These are phyloP conservation scores for Arachis stenosperma DNA, from an alignment of 306 rosid genomes.

Conservation along the genomic window DNA sequence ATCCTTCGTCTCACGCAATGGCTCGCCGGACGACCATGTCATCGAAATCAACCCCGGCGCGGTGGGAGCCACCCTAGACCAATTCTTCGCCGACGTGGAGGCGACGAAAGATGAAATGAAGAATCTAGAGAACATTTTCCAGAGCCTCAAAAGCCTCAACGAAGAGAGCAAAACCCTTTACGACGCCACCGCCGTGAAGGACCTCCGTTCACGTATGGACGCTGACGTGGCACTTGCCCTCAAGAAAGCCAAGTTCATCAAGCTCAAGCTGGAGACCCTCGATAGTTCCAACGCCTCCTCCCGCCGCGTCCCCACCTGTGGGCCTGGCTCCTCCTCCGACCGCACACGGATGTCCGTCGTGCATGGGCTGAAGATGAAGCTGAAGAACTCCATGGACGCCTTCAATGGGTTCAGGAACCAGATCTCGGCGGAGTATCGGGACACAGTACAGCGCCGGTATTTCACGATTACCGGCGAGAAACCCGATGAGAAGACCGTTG, in stretches of 20 bases:
- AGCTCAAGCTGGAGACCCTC: too few species aligned
- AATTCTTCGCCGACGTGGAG: conserved; percentile 68
- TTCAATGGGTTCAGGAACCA: conserved; percentile 57
- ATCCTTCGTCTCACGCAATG: conserved; percentile 54
- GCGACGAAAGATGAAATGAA: conserved; percentile 67
- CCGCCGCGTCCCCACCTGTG: conserved; percentile 64
- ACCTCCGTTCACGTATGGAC: conserved; percentile 81
- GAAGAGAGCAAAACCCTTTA: conserved; percentile 76
- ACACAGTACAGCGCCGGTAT: conserved; percentile 73
- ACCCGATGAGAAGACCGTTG: conserved; percentile 75
- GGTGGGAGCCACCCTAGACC: conserved; percentile 55
- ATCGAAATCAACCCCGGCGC: conserved; percentile 51
- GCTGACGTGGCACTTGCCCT: conserved; percentile 64
- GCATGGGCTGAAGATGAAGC: conserved; percentile 72
- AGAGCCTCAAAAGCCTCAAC: conserved; percentile 51
- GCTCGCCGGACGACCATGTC: conserved; percentile 52
- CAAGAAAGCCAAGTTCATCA: conserved; percentile 52
- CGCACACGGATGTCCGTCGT: conserved; percentile 70
- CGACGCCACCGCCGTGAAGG: conserved; percentile 68
- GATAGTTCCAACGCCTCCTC: conserved; percentile 54
- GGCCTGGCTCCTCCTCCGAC: conserved; percentile 76
- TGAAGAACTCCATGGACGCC: conserved; percentile 72
- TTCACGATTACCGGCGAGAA: conserved; percentile 79
- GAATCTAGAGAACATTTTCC: conserved; percentile 60
- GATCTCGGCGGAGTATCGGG: conserved; percentile 71